Percentiles rank a stretch among this genome's conserved stretches.
Conservation (phyloP, 176 grass and related monocot species). For the Aegilops tauschii region DNA sequence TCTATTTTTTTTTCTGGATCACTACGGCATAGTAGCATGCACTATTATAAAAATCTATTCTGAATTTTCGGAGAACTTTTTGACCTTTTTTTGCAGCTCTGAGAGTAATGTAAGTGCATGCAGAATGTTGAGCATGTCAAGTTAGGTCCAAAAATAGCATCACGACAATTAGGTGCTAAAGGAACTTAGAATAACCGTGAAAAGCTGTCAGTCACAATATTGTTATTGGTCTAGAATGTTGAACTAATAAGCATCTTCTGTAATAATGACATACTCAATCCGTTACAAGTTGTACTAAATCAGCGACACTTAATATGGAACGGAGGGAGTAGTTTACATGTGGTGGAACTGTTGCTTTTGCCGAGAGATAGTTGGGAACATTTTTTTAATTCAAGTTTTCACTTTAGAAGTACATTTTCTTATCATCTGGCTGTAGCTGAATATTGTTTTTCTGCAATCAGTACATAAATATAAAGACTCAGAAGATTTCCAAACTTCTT, state of each 20-base stretch:
- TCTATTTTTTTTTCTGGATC: conserved; percentile 11
- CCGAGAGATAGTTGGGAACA: conserved; percentile 9
- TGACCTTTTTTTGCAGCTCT: neutral
- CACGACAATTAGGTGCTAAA: neutral
- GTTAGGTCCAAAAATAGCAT: conserved; percentile 17
- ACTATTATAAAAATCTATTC: conserved; percentile 1
- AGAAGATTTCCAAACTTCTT: conserved; percentile 86
- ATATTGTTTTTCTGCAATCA: conserved; percentile 42
- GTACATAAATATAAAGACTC: conserved; percentile 98
- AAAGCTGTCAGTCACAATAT: neutral
- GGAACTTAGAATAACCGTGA: conserved; percentile 7
- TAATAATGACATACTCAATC: neutral
- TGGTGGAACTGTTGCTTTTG: conserved; percentile 8
- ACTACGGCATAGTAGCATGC: neutral
- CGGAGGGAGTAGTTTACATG: conserved; percentile 5
- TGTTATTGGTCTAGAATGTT: conserved; percentile 19
- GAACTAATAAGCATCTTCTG: neutral
- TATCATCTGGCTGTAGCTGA: conserved; percentile 15
- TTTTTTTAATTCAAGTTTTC: neutral
- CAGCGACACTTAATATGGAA: no score
- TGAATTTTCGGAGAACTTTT: neutral
- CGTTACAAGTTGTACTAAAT: no score
- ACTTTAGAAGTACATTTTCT: neutral
- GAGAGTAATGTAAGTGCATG: conserved; percentile 10
- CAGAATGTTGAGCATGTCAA: conserved; percentile 6